A percentile compares a stretch with the other conserved stretches of the same genome.
phyloP scores from a whole-genome alignment of 2,329 filamentous ascomycete genomes.

The Fusarium sulawesiense region DNA sequence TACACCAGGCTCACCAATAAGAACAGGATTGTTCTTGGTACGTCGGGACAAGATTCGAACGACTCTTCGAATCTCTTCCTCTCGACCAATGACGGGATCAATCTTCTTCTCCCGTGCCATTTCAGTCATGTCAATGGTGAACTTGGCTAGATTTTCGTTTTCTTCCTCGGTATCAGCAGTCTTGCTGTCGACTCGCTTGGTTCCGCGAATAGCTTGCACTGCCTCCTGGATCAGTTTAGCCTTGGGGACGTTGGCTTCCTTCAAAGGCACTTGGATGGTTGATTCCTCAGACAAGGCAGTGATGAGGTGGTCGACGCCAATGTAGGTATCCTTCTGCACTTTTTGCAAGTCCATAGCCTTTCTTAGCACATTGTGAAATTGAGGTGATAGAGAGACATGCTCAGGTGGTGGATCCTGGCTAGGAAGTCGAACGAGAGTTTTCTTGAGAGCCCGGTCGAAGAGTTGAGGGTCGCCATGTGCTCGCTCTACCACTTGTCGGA shows the following conservation, averaged over 20 bases:
- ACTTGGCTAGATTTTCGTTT: slow-evolving; percentile 96
- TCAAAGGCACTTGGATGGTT: slow-evolving; percentile 77
- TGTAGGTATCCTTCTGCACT: slow-evolving; percentile 96
- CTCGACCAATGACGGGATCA: slow-evolving; percentile 94
- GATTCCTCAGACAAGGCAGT: slow-evolving; percentile 83
- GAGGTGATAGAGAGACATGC: slow-evolving; percentile 82
- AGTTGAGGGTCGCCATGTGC: slow-evolving; percentile 92
- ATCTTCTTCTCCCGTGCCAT: slow-evolving; percentile 98
- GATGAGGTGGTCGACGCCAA: slow-evolving; percentile 95
- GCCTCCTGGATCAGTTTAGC: slow-evolving; percentile 89
- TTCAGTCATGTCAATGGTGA: slow-evolving; percentile 97
- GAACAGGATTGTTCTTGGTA: slow-evolving; percentile 98
- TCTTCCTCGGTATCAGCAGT: slow-evolving; percentile 93
- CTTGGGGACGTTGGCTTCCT: slow-evolving; percentile 91
- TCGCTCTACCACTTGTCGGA: slow-evolving; percentile 93
- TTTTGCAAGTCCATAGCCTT: slow-evolving; percentile 91
- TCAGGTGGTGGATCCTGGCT: slow-evolving; percentile 97
- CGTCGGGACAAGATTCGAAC: slow-evolving; percentile 91
- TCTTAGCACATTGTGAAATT: slow-evolving; percentile 84
- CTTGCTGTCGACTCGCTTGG: slow-evolving; percentile 93
- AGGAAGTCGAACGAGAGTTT: slow-evolving; percentile 87
- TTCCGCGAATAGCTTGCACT: slow-evolving; percentile 91
- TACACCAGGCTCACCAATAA: slow-evolving; percentile 97
- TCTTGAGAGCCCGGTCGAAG: slow-evolving; percentile 91
- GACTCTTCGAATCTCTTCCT: slow-evolving; percentile 93